Base-by-base conservation (phyloP, 495 filamentous ascomycete genomes). In the Penicillium crystallinum region DNA sequence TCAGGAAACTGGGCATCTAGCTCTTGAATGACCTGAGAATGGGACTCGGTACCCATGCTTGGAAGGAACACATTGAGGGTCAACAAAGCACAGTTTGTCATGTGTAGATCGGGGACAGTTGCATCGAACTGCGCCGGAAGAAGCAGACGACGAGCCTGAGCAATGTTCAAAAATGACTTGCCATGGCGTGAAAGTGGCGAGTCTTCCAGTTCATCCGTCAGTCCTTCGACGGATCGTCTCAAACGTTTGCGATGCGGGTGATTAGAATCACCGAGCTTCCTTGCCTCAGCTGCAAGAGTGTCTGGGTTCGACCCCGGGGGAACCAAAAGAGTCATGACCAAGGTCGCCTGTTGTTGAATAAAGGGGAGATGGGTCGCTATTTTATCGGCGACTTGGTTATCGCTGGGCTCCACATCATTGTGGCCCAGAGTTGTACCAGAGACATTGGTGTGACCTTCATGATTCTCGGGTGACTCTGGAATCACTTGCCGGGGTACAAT, bases 11-110 rank as follows among this genome's bases (percentile, higher is more conserved):
- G 40, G 1, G 14, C 47, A 17, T 76, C 65, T 1, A 74, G 52
- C 15, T 55, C 45, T n/a, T 52, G 43, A 14, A 77, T 64, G 9
- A 61, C 53, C 7, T 65, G 44, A 11, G 44, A 53, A 7, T 49
- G 55, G 2, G 59, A 48, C 1, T 52, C 37, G 1, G 62, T 53
- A 4, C 52, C 62, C 1, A 41, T 42, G 18, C 23, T 57, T 0
- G 59, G 57, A 17, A 67, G 46, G 14, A 76, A 64, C 15, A 72
- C 56, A 19, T 71, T 61, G 0, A 62, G 35, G 1, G 68, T 66
- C 45, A 77, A 54, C 3, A 59, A 60, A 11, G 73, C 69, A 54
- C 71, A 75, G 45, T 77, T 77, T 19, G 67, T 69, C 29, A 62
- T 59, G 36, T 74, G 58, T 12, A 77, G 10, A 63, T 55, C 4